Evolutionary conservation across 768 basidiomycete species (phyloP).

Genomic region (Suillus weaverae): DNA sequence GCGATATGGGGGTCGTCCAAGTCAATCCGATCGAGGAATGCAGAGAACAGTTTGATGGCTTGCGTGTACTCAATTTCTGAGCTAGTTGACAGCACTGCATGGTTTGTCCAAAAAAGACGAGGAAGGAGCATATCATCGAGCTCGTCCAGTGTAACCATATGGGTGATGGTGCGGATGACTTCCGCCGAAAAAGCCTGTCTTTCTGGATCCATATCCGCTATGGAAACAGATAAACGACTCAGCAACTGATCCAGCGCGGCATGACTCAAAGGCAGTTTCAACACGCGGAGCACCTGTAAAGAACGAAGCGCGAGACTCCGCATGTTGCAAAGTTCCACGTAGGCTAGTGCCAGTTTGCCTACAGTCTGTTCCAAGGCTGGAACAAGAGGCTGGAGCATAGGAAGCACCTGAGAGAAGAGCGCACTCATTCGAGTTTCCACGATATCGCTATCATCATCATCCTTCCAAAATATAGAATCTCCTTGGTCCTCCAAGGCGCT

Average conservation of each 20-base stretch:
- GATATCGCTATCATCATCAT: slow-evolving; percentile 58
- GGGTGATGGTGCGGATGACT: slow-evolving; percentile 73
- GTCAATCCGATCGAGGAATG: slow-evolving; percentile 67
- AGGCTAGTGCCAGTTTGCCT: slow-evolving; percentile 77
- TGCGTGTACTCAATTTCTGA: slow-evolving; percentile 79
- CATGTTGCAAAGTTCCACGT: slow-evolving; percentile 87
- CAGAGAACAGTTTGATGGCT: slow-evolving; percentile 62
- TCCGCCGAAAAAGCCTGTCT: slow-evolving; percentile 84
- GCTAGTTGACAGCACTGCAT: slow-evolving; percentile 79
- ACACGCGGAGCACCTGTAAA: slow-evolving; percentile 83
- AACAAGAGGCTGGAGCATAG: slow-evolving; percentile 66
- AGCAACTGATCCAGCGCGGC: slow-evolving; percentile 76
- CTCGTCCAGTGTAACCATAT: slow-evolving; percentile 55
- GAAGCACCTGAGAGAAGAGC: slow-evolving; percentile 65
- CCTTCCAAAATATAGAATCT: slow-evolving; percentile 65
- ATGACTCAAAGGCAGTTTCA: slow-evolving; percentile 70
- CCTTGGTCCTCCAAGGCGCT: slow-evolving; percentile 58
- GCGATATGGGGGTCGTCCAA: slow-evolving; percentile 65
- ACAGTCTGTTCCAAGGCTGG: slow-evolving; percentile 71
- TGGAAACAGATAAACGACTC: slow-evolving; percentile 80
- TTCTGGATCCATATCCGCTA: slow-evolving; percentile 72
- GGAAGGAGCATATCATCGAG: slow-evolving; percentile 66
- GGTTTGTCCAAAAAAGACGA: slow-evolving; percentile 85
- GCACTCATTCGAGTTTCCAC: slow-evolving; percentile 67
- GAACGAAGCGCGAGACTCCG: slow-evolving; percentile 85